Evolutionary conservation across 441 rosid genomes (phyloP).

Genomic region (Omphalea diandra): DNA sequence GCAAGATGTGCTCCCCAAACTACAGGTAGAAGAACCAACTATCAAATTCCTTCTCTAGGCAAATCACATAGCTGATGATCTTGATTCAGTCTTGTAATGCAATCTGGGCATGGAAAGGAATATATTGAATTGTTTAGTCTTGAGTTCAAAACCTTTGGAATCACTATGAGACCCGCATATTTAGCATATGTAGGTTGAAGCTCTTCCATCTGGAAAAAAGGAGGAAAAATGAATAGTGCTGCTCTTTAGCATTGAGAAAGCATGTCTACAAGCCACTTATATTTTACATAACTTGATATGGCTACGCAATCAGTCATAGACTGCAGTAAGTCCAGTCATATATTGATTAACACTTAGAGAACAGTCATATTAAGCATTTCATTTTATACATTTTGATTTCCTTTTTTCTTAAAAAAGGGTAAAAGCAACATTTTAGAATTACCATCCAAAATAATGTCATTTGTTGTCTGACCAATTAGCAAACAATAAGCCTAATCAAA

Average conservation of each 20-base stretch:
- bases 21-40: slow-evolving; percentile 25
- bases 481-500: no score
- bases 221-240: not conserved
- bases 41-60: slow-evolving; percentile 18
- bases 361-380: not conserved
- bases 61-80: slow-evolving; percentile 51
- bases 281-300: no score
- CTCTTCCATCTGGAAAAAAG: slow-evolving; percentile 71
- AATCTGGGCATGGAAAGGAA: slow-evolving; percentile 96
- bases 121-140: slow-evolving; percentile 83
- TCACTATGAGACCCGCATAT: slow-evolving; percentile 90
- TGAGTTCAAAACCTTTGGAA: slow-evolving; percentile 91
- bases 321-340: not conserved
- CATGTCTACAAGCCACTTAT: no score
- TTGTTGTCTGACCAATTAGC: not conserved
- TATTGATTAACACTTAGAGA: not conserved
- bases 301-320: no score
- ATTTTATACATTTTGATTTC: not conserved
- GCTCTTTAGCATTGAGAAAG: no score
- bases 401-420: not conserved
- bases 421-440: not conserved
- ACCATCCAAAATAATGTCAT: not conserved
- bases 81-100: slow-evolving; percentile 79
- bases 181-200: slow-evolving; percentile 90
- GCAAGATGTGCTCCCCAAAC: slow-evolving; percentile 27